Base-by-base conservation (phyloP, 495 filamentous ascomycete genomes). In the Saxispiralis lemnorum region DNA sequence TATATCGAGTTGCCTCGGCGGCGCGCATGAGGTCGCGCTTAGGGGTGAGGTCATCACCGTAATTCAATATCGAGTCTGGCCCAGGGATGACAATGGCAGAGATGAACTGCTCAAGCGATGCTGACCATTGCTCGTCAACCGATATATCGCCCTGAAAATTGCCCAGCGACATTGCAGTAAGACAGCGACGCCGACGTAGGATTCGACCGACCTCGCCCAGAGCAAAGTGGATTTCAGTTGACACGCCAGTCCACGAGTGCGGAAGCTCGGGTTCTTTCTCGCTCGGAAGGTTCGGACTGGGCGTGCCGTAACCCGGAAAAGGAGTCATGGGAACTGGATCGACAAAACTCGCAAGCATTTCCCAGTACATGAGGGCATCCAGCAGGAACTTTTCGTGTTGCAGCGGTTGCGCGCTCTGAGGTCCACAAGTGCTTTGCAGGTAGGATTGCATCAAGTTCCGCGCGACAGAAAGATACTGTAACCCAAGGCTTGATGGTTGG, bases 321-420 rank as follows among this genome's bases (percentile, higher is more conserved):
- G 40, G 40, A 11, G 40, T 19, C 31, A 43, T 31, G 10, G 40
- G 40, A 9, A 43, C 40, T 2, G 40, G 40, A 30, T 43, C 40
- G 14, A 43, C 17, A n/a, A 43, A 43, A 14, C 24, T 33, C 9
- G 40, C 40, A 12, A 43, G 30, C 40, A 43, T 43, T 17, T 43
- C 40, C 40, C 40, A 43, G 19, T 43, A 35, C 40, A 43, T 43
- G 6, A 43, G 30, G 7, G 40, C 28, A 35, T 43, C 13, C 30
- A 17, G 11, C 24, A 43, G 33, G 40, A 43, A 43, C 17, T 15
- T 30, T n/a, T 43, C 40, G 14, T 43, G 30, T 4, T 9, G n/a
- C 7, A 24, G 13, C 2, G 38, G 11, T 6, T 28, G 18, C 3
- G n/a, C 31, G 31, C 17, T 33, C 30, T 16, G 14, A 14, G 15